Evolutionary conservation across 2,329 filamentous ascomycete genomes (phyloP).

Genomic region (Aspergillus udagawae): DNA sequence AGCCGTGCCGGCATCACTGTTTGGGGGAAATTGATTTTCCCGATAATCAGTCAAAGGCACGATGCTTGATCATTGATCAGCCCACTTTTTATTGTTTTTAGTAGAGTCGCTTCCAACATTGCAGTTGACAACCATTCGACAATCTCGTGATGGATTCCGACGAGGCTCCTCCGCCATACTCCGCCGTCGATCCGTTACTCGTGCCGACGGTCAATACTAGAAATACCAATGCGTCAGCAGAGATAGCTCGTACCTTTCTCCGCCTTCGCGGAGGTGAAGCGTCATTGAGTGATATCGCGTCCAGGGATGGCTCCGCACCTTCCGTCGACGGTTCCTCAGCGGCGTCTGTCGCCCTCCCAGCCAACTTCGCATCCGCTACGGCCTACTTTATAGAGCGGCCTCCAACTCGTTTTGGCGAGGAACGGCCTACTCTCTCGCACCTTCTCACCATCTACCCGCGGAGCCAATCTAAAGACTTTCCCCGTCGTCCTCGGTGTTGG

Average conservation of each 20-base stretch:
- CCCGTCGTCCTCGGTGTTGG: constrained; percentile 41
- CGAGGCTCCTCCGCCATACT: constrained; percentile 41
- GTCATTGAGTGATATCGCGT: constrained; percentile 10
- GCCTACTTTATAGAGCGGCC: constrained; percentile 39
- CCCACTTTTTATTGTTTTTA: constrained; percentile 1
- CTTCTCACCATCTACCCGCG: constrained; percentile 39
- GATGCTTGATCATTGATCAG: constrained; percentile 14
- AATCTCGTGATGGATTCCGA: constrained; percentile 31
- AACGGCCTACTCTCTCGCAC: constrained; percentile 28
- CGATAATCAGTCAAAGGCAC: constrained; percentile 5
- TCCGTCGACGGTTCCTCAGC: constrained; percentile 6
- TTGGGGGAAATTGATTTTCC: background rate
- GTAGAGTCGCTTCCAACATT: background rate
- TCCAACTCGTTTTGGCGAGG: constrained; percentile 20
- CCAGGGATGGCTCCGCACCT: constrained; percentile 15
- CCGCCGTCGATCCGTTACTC: constrained; percentile 36
- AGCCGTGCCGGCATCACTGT: background rate
- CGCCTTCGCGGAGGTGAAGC: constrained; percentile 19
- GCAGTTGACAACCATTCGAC: background rate
- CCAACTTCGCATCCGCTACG: constrained; percentile 33
- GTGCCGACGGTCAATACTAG: constrained; percentile 15
- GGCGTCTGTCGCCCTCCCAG: constrained; percentile 16
- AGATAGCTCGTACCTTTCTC: constrained; percentile 9
- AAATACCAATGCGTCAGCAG: constrained; percentile 13
- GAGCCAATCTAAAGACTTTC: constrained; percentile 40